phyloP scores from a whole-genome alignment of 257 asterid species.

The Nicotiana knightiana region DNA sequence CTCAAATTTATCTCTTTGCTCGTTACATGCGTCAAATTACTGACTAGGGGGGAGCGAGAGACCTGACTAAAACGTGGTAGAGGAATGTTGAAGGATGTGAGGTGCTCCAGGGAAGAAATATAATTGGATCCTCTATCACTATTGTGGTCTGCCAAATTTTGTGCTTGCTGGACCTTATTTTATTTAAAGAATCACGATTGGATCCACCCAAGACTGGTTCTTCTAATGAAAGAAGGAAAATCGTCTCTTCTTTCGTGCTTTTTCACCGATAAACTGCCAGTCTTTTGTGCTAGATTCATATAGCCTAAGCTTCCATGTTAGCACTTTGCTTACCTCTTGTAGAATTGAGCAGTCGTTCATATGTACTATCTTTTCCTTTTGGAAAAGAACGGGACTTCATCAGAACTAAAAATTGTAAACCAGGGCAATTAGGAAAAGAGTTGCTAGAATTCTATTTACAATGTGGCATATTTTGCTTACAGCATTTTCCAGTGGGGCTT shows the following conservation, averaged over 20 bases:
- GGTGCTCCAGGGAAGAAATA: neutral
- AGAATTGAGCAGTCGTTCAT: neutral
- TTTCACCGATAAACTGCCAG: neutral
- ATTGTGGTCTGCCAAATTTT: neutral
- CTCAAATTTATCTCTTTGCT: neutral
- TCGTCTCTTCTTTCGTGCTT: neutral
- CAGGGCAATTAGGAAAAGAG: neutral
- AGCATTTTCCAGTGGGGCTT: neutral
- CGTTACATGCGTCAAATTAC: neutral
- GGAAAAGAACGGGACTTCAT: neutral
- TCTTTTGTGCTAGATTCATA: neutral
- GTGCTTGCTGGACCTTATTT: neutral
- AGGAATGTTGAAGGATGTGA: neutral
- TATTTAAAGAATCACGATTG: neutral
- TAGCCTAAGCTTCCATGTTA: neutral
- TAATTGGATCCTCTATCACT: neutral
- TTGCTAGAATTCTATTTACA: neutral
- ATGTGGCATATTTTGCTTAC: neutral
- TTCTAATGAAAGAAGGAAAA: neutral
- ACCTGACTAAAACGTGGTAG: neutral
- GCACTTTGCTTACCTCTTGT: neutral
- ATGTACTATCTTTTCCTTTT: neutral
- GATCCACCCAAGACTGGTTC: constrained; percentile 1
- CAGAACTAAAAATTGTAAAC: neutral
- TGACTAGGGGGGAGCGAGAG: neutral